Evolutionary conservation across 306 rosid species (phyloP).

Genomic region (Vigna mungo): DNA sequence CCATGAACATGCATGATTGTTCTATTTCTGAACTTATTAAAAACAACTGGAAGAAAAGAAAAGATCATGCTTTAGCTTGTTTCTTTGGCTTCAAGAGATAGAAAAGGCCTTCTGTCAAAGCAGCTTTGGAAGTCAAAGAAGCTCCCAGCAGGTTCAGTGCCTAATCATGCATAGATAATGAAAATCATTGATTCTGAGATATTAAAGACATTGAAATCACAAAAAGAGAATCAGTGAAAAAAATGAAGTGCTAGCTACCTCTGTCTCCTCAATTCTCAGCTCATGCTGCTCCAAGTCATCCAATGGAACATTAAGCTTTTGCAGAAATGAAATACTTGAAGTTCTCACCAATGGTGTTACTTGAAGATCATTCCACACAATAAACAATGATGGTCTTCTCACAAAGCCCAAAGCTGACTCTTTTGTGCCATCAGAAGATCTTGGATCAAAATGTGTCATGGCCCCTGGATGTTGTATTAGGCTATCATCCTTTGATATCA

Average conservation of each 20-base stretch:
- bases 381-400: constrained; percentile 45
- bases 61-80: constrained; percentile 24
- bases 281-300: constrained; percentile 51
- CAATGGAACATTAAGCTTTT: constrained; percentile 41
- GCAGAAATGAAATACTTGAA: constrained; percentile 46
- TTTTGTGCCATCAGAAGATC: constrained; percentile 32
- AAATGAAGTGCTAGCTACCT: constrained; percentile 30
- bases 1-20: neutral
- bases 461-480: neutral
- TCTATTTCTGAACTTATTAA: constrained; percentile 1
- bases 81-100: constrained; percentile 31
- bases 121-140: constrained; percentile 48
- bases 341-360: constrained; percentile 34
- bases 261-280: constrained; percentile 19
- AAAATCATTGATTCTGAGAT: neutral
- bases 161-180: constrained; percentile 20
- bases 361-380: constrained; percentile 48
- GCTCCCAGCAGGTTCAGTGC: constrained; percentile 47
- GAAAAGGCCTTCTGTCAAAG: constrained; percentile 42
- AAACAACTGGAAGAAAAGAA: neutral
- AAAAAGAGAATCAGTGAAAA: neutral
- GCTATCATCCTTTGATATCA: constrained; percentile 29
- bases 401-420: constrained; percentile 40
- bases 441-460: constrained; percentile 45
- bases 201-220: neutral